These are phyloP conservation scores for Arctium lappa DNA, from an alignment of 129 eudicot genomes.

Conservation along the genomic window DNA sequence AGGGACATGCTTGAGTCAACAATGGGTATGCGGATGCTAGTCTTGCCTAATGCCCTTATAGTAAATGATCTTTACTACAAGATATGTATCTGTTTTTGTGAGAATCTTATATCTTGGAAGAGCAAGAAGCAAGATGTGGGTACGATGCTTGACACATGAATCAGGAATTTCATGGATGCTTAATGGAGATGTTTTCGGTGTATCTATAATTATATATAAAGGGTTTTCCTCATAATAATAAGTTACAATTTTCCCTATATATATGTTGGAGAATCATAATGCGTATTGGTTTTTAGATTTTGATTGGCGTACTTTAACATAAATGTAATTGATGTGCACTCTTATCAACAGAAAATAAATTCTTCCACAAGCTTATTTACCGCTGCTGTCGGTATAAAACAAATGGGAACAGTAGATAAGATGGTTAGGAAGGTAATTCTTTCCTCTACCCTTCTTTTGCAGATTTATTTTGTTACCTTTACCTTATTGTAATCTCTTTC, in stretches of 20 bases:
- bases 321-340: background rate
- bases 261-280: no score
- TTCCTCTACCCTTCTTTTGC: background rate
- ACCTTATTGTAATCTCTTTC: slow-evolving; percentile 4
- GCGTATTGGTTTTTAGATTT: background rate
- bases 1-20: background rate
- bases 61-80: background rate
- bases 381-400: slow-evolving; percentile 76
- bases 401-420: slow-evolving; percentile 56
- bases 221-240: no score
- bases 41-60: background rate
- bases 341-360: slow-evolving; percentile 28
- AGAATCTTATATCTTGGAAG: background rate
- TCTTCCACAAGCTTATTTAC: slow-evolving; percentile 62
- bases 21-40: background rate
- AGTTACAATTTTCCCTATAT: no score
- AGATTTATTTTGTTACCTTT: background rate
- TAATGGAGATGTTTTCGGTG: no score
- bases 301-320: background rate
- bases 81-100: background rate
- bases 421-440: slow-evolving; percentile 69
- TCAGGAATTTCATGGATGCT: no score
- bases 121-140: no score
- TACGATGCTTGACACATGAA: background rate
- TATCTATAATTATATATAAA: no score